Evolutionary conservation across 2,329 filamentous ascomycete genomes (phyloP).

Genomic region (Tolypocladium pustulatum): DNA sequence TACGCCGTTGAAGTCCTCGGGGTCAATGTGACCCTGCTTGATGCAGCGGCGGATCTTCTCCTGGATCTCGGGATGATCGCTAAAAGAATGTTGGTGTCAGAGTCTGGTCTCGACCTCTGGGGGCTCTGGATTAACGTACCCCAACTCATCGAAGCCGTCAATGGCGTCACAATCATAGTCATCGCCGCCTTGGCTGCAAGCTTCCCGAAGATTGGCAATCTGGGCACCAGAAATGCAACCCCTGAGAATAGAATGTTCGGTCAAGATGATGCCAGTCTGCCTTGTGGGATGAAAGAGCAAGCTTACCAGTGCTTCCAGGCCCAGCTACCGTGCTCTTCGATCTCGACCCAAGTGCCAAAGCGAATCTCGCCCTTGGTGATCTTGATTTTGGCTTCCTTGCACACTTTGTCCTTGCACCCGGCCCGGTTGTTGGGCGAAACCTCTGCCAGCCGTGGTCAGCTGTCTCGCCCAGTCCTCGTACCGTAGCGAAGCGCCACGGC

Average conservation of each 20-base stretch:
- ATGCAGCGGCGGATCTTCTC: constrained; percentile 66
- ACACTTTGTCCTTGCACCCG: constrained; percentile 60
- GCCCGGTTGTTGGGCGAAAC: constrained; percentile 61
- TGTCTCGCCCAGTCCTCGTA: background rate
- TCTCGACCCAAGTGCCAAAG: constrained; percentile 61
- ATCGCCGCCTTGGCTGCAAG: constrained; percentile 34
- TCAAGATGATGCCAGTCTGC: background rate
- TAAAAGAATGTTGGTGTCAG: constrained; percentile 10
- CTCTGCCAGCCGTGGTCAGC: constrained; percentile 40
- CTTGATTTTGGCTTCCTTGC: constrained; percentile 60
- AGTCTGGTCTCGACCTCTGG: too few relatives aligned
- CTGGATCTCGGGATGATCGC: constrained; percentile 48
- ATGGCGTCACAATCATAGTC: constrained; percentile 53
- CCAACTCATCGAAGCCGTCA: constrained; percentile 72
- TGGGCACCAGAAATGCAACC: constrained; percentile 77
- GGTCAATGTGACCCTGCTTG: constrained; percentile 67
- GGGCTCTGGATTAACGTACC: constrained; percentile 26
- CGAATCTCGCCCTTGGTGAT: constrained; percentile 72
- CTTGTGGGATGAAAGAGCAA: background rate
- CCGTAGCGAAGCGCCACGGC: background rate
- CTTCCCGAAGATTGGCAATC: constrained; percentile 53
- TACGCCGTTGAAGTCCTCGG: constrained; percentile 84
- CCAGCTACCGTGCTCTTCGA: constrained; percentile 53
- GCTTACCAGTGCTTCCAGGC: constrained; percentile 79
- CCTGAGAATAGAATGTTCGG: constrained; percentile 42